Evolutionary conservation across 2,329 filamentous ascomycete genomes (phyloP), one percentile per base, ranked within the genome.

Genomic region (Huntiella abstrusa): DNA sequence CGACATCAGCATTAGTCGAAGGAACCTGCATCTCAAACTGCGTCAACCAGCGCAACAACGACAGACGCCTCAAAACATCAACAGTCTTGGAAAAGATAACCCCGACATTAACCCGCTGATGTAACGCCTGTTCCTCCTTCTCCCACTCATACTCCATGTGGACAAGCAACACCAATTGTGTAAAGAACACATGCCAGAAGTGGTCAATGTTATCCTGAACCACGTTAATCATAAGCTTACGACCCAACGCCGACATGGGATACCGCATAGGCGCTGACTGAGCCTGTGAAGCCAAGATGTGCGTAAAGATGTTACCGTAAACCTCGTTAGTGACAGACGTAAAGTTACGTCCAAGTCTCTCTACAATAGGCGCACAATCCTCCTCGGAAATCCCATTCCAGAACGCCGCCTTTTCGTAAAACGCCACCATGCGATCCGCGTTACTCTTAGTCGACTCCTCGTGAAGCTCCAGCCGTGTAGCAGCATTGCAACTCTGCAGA

Each of bases 121-220:
- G 70, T 33, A 77, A 65, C 2, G 74, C 74, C 12, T 82, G 73
- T 36, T 84, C 77, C 37, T 80, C 76, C 52, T 77, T 73, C 49
- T 87, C 81, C 45, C 83, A 73, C 56, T 91, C 84, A 35, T 78
- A 79, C 58, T 91, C 81, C 69, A 96, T 80, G 59, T 95, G 86
- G 7, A 91, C 71, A 12, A 93, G 68, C 5, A 98, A 69, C 2
- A 91, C 70, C 2, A 96, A 65, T 49, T 96, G 73, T 56, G 88
- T 85, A 51, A 92, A 76, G 43, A 92, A 75, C 6, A 91, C 67
- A 50, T 75, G 75, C 62, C 77, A 78, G 50, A 82, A 80, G 32
- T 83, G 62, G 43, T 80, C 70, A 5, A 91, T 71, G 10, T 74
- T 80, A 57, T 96, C 86, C 56, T 88, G 81, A 0, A 83, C 76